Evolutionary conservation across 2,329 filamentous ascomycete species (phyloP), one percentile per base, ranked within the genome.

Genomic region (Rugonectria rugulosa): DNA sequence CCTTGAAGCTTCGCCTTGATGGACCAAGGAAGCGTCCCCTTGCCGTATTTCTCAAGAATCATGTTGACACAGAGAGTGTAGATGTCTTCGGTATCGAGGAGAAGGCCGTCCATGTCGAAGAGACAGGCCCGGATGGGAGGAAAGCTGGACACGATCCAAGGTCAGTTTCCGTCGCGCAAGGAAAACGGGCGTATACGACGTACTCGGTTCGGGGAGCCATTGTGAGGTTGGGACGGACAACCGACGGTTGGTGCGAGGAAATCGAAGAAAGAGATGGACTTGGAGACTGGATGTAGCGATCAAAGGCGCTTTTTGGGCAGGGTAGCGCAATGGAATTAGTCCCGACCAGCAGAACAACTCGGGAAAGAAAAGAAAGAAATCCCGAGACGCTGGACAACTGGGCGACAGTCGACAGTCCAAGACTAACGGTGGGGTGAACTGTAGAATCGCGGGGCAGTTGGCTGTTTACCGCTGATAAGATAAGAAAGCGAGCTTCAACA

Each of bases 31-130:
- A 98, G 80, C 12, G 78, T 72, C 1, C 91, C 89, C 44, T 86
- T 86, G 67, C 82, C 84, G 74, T 95, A 91, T 70, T 89, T 87
- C 53, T 82, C 80, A 32, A 99, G 87, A 31, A 98, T 84, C 20
- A 86, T 80, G 76, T 99, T 97, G 58, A 92, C 89, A 75, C 90
- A 89, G 21, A 84, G 72, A 0, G 92, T 95, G 80, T 98, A 98
- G 52, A 87, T 75, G 68, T 98, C 95, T 79, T 98, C 95, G 27
- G 91, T 92, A 75, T 98, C 88, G 71, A 99, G 90, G 17, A 99
- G 85, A 29, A 99, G 88, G 57, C 95, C 95, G 75, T 99, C 95
- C 93, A 98, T 97, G 80, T 99, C 95, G 74, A 99, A 98, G 62
- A 99, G 88, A 75, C 93, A 97, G 65, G 94, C 95, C 65, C 92